Base-by-base conservation (phyloP, 345 rosid genomes). In the Populus nigra region DNA sequence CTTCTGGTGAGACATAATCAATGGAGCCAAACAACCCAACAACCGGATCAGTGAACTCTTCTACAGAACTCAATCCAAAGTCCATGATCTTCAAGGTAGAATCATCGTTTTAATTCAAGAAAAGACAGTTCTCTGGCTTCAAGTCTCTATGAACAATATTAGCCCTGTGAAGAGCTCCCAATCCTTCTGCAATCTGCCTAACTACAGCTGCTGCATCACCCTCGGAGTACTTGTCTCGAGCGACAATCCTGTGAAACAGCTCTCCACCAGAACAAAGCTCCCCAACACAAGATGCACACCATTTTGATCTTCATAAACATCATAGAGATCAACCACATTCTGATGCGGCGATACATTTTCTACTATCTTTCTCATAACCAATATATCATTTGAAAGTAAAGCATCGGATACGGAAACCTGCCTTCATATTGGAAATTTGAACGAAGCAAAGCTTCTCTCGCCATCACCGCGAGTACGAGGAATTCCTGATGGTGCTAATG, bases 51-150 rank as follows among this genome's bases (percentile, higher is more conserved):
- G 91, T 88, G 31, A 83, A 89, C 9, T 88, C 91, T 65, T 89
- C 94, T 25, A 85, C 92, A 18, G 92, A 90, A 65, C 94, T 88
- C 81, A 90, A 76, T 63, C 94, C 94, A 47, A 89, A 90, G 36
- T 90, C 92, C 94, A 90, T 88, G 73, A 90, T 90, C 89, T 90
- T 90, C 83, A 89, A 72, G 0, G 92, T 86, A 5, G 92, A 90
- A 65, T 90, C 90, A 55, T 89, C 79, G 4, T 39, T 65, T 25
- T 75, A 77, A 61, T 79, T 83, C 83, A 84, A 79, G 86, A 90
- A 88, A 55, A 90, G 83, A 78, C 92, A 90, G 69, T 90, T 90
- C 85, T 89, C 90, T 0, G 94, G 92, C 82, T 90, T 90, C 81
- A 89, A 82, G 76, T 90, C 94, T 83, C 94, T 81, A 35, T 89